A percentile compares a stretch with the other conserved stretches of the same genome.
phyloP scores from a whole-genome alignment of 2,329 filamentous ascomycete genomes.

The Hypoxylon sp. region DNA sequence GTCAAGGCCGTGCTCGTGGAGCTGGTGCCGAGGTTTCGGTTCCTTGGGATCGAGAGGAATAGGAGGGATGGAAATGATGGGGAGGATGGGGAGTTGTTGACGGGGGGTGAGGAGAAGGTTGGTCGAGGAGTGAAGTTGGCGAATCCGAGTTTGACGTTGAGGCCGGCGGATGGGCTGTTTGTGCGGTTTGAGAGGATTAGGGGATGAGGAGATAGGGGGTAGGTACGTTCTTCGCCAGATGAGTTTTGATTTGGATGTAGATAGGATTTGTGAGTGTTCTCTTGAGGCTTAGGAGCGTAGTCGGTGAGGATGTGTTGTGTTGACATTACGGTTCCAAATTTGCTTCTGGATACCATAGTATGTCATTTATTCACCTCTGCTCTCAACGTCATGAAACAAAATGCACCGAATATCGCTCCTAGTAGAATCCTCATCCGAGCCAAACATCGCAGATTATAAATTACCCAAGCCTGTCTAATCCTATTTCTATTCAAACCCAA shows the following conservation, averaged over 20 bases:
- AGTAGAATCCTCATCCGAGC: neutral
- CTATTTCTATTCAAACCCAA: constrained; percentile 2
- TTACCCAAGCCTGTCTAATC: neutral
- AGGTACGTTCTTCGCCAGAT: neutral
- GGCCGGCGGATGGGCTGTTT: constrained; percentile 43
- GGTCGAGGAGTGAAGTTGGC: constrained; percentile 45
- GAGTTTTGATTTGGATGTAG: neutral
- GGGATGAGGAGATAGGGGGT: constrained; percentile 2
- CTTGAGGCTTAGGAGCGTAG: neutral
- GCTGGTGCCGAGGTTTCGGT: constrained; percentile 45
- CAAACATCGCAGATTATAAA: neutral
- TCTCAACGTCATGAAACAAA: neutral
- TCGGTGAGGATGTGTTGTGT: neutral
- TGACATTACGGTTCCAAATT: neutral
- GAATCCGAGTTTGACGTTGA: constrained; percentile 47
- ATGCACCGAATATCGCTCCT: neutral
- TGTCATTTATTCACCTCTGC: neutral
- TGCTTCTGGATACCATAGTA: neutral
- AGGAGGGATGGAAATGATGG: neutral
- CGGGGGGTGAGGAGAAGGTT: constrained; percentile 41
- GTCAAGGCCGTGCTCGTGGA: constrained; percentile 51
- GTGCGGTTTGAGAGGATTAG: constrained; percentile 44
- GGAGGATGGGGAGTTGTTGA: constrained; percentile 35
- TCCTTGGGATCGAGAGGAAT: constrained; percentile 43
- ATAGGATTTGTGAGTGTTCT: neutral